Conservation (phyloP, 352 stramenopile species). For the Phytophthora boehmeriae region DNA sequence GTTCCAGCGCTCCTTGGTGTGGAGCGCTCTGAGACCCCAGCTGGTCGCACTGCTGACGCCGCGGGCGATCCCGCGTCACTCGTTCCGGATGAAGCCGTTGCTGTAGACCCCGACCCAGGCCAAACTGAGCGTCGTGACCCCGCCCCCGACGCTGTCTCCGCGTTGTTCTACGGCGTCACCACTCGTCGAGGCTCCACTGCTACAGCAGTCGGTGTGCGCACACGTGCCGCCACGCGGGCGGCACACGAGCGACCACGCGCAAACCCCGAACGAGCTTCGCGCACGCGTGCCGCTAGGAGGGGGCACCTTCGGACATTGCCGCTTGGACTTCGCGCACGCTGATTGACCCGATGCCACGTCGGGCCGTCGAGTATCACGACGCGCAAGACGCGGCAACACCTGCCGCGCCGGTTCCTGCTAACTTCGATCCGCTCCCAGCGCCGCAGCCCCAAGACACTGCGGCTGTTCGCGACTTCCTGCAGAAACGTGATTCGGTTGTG, state of each 20-base stretch:
- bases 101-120: too few species aligned
- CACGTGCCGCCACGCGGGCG: neutral
- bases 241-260: too few species aligned
- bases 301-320: neutral
- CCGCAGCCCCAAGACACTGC: neutral
- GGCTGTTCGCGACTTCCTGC: neutral
- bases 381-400: neutral
- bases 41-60: neutral
- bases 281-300: neutral
- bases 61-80: too few species aligned
- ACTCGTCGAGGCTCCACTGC: neutral
- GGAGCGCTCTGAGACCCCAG: neutral
- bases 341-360: slow-evolving; percentile 1
- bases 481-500: neutral
- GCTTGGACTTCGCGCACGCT: slow-evolving; percentile 3
- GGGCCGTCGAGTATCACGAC: neutral
- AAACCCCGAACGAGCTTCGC: neutral
- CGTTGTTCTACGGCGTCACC: neutral
- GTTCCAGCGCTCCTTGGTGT: slow-evolving; percentile 15
- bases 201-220: neutral
- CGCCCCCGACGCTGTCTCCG: neutral
- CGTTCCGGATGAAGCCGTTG: too few species aligned
- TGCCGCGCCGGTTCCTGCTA: neutral
- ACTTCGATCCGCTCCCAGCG: neutral
- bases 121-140: neutral